These are phyloP conservation scores for Ilex paraguariensis DNA, from an alignment of 305 asterid genomes.

Conservation along the genomic window DNA sequence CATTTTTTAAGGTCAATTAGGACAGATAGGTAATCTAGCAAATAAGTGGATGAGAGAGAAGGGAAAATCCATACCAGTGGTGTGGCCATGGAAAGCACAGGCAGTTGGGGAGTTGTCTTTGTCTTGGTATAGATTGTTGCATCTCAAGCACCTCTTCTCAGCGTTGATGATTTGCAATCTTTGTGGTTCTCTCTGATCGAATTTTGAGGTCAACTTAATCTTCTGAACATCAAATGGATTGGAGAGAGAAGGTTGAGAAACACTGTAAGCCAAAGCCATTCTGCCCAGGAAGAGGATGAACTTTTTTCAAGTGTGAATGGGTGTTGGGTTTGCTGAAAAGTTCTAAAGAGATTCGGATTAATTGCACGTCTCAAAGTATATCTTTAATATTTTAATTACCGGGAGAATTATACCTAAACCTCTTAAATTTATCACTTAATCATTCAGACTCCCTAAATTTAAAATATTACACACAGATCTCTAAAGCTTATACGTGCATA, in stretches of 20 bases:
- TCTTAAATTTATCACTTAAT: too few relatives aligned
- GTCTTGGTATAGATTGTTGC: constrained; percentile 37
- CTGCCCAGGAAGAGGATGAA: background rate
- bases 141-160: constrained; percentile 54
- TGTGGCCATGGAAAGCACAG: constrained; percentile 48
- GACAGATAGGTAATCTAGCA: too few relatives aligned
- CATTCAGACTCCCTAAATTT: too few relatives aligned
- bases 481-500: too few relatives aligned
- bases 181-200: constrained; percentile 13
- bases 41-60: too few relatives aligned
- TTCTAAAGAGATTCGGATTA: too few relatives aligned
- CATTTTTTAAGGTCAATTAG: background rate
- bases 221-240: background rate
- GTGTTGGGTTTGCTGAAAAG: background rate
- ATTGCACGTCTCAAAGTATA: too few relatives aligned
- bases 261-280: constrained; percentile 22
- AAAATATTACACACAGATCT: too few relatives aligned
- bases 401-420: too few relatives aligned
- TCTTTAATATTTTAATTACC: too few relatives aligned
- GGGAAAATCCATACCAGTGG: constrained; percentile 28
- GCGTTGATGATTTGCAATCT: constrained; percentile 27
- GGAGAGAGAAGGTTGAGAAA: constrained; percentile 8
- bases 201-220: constrained; percentile 14
- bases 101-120: constrained; percentile 30
- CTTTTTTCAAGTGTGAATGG: background rate